phyloP scores from a whole-genome alignment of 2,329 filamentous ascomycete species.

The Monosporascus sp. region DNA sequence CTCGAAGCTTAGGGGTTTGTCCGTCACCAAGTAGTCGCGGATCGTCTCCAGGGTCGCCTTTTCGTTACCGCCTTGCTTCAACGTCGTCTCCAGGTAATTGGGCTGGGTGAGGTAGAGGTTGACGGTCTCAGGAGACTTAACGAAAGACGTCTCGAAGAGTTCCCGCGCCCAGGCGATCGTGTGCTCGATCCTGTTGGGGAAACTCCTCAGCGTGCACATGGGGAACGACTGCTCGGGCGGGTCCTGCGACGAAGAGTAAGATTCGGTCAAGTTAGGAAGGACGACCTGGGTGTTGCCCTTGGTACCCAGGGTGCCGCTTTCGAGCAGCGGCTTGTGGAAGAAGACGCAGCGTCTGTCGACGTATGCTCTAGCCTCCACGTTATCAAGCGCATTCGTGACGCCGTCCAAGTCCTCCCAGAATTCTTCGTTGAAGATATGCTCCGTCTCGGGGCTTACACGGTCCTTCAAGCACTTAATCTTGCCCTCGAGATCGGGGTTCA shows the following conservation, averaged over 20 bases:
- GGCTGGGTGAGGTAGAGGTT: slow-evolving; percentile 91
- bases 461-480: slow-evolving; percentile 86
- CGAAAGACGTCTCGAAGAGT: slow-evolving; percentile 89
- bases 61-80: slow-evolving; percentile 93
- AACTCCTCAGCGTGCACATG: slow-evolving; percentile 96
- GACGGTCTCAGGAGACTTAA: slow-evolving; percentile 87
- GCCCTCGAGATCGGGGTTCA: slow-evolving; percentile 89
- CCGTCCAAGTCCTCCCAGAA: slow-evolving; percentile 88
- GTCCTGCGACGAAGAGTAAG: slow-evolving; percentile 95
- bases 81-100: slow-evolving; percentile 78
- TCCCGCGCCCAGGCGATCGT: slow-evolving; percentile 98
- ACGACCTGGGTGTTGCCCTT: slow-evolving; percentile 99
- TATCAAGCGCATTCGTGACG: slow-evolving; percentile 95
- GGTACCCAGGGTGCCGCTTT: slow-evolving; percentile 96
- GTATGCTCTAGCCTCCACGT: slow-evolving; percentile 93
- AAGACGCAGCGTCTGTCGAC: slow-evolving; percentile 96
- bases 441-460: slow-evolving; percentile 85
- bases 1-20: slow-evolving; percentile 88
- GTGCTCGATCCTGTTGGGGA: slow-evolving; percentile 97
- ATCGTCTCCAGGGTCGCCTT: slow-evolving; percentile 90
- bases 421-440: slow-evolving; percentile 87
- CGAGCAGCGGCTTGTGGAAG: slow-evolving; percentile 93
- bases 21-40: slow-evolving; percentile 82
- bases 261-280: slow-evolving; percentile 85
- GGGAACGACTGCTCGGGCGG: slow-evolving; percentile 98